A percentile compares a stretch with the other conserved stretches of the same genome.
These are phyloP conservation scores for Rosa multiflora DNA, from an alignment of 306 rosid genomes.

Conservation along the genomic window DNA sequence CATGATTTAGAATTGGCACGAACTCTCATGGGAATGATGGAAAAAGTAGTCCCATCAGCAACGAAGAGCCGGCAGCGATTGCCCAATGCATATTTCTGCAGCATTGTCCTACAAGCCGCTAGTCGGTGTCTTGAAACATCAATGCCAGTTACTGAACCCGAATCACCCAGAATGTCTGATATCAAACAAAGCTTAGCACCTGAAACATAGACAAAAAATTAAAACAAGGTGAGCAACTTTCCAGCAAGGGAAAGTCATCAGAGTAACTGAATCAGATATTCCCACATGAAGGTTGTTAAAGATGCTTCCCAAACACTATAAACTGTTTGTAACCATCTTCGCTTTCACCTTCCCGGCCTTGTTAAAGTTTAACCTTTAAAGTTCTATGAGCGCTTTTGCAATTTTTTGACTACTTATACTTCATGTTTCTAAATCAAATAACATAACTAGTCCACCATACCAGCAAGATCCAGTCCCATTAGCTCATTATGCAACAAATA, in stretches of 20 bases:
- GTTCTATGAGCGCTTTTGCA: not conserved
- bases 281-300: not conserved
- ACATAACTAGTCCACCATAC: not conserved
- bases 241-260: conserved; percentile 5
- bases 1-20: conserved; percentile 44
- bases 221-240: not conserved
- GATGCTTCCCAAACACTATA: not conserved
- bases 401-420: too few species aligned
- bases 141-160: conserved; percentile 84
- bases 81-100: conserved; percentile 76
- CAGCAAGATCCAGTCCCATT: not conserved
- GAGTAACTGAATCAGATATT: not conserved
- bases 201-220: conserved; percentile 22
- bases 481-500: not conserved
- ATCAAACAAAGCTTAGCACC: conserved; percentile 97
- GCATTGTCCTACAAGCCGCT: conserved; percentile 82
- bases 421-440: not conserved
- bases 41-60: conserved; percentile 76
- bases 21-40: conserved; percentile 48
- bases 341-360: not conserved
- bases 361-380: not conserved
- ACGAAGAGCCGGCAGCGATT: conserved; percentile 78
- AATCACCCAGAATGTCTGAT: conserved; percentile 68
- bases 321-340: not conserved
- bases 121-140: conserved; percentile 89